These are phyloP conservation scores for Spiromastix sp. DNA, from an alignment of 2,329 filamentous ascomycete species.

Conservation along the genomic window DNA sequence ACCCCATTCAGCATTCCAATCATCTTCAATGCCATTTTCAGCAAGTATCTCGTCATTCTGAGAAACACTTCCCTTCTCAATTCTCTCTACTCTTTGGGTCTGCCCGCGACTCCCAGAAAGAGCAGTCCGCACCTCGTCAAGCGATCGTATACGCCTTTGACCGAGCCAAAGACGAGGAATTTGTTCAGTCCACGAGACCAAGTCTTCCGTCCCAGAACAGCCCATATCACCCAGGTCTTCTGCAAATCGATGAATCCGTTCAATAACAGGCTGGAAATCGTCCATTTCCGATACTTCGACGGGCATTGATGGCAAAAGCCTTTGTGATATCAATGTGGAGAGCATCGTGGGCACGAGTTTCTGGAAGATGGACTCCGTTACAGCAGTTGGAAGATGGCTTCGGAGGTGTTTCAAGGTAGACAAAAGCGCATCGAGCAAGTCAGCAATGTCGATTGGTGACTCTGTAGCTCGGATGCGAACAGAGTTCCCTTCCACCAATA, in stretches of 20 bases:
- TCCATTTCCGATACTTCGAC: constrained; percentile 60
- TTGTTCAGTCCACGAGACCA: constrained; percentile 71
- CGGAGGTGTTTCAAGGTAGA: constrained; percentile 42
- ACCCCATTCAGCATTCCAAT: constrained; percentile 72
- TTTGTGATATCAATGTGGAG: constrained; percentile 57
- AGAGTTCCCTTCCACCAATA: constrained; percentile 19
- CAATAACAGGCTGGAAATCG: constrained; percentile 61
- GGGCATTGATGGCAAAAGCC: constrained; percentile 70
- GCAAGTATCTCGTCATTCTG: constrained; percentile 57
- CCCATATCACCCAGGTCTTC: constrained; percentile 49
- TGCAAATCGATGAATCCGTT: constrained; percentile 55
- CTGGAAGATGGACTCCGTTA: constrained; percentile 49
- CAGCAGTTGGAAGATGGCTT: constrained; percentile 37
- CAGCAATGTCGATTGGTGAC: constrained; percentile 19
- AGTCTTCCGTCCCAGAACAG: constrained; percentile 51
- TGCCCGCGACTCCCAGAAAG: constrained; percentile 57
- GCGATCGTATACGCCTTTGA: constrained; percentile 67
- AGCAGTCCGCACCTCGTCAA: constrained; percentile 62
- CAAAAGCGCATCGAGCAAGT: constrained; percentile 34
- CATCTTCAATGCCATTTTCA: constrained; percentile 43
- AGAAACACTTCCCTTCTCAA: constrained; percentile 73
- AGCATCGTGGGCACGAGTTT: constrained; percentile 62
- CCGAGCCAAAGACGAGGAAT: constrained; percentile 77
- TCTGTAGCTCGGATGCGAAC: constrained; percentile 18
- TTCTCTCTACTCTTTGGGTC: constrained; percentile 63